phyloP scores from a whole-genome alignment of 225 moss, liverwort and hornwort species.

The Polytrichum formosum region DNA sequence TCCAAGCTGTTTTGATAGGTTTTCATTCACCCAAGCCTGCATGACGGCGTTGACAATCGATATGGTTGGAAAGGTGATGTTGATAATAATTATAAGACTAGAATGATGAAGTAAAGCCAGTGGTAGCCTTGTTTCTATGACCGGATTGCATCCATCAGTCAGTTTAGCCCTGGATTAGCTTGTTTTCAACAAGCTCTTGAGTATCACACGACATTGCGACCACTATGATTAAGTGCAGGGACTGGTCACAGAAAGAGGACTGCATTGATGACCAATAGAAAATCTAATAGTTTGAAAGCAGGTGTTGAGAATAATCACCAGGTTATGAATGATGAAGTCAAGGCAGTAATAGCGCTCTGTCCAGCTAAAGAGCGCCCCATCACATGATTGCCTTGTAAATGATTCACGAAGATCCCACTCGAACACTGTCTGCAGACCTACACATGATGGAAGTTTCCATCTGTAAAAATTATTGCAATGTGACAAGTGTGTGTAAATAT shows the following conservation, averaged over 20 bases:
- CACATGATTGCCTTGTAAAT: constrained; percentile 37
- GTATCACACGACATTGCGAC: no score
- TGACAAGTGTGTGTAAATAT: no score
- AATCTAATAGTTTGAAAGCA: no score
- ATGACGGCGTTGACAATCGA: no score
- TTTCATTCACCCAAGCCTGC: no score
- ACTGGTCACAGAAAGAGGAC: background rate
- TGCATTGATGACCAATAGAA: background rate
- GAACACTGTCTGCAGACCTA: constrained; percentile 47
- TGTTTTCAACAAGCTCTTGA: background rate
- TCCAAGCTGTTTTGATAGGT: no score
- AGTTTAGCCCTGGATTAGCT: background rate
- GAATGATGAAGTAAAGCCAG: no score
- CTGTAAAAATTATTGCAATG: background rate
- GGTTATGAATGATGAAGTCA: constrained; percentile 41
- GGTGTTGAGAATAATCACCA: constrained; percentile 21
- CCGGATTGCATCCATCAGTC: background rate
- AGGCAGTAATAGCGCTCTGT: constrained; percentile 57
- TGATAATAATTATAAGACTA: no score
- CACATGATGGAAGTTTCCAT: background rate
- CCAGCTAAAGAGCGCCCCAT: constrained; percentile 52
- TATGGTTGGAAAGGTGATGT: no score
- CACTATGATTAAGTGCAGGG: background rate
- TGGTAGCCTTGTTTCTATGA: background rate
- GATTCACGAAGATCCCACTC: constrained; percentile 60